Percentiles rank a stretch among this genome's conserved stretches.
Conservation (phyloP, 306 rosid species). For the Quercus alba region DNA sequence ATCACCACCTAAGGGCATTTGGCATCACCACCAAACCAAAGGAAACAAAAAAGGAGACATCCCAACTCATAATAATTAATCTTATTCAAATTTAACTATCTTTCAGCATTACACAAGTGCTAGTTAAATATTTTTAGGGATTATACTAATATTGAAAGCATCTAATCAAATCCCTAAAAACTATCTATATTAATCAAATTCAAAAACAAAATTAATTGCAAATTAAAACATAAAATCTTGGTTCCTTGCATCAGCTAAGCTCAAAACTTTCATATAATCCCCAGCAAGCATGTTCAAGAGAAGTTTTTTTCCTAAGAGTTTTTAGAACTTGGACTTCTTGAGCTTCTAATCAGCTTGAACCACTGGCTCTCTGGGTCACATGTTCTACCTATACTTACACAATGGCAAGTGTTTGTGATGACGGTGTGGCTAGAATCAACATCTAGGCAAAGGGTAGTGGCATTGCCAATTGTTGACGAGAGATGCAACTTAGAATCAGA, state of each 20-base stretch:
- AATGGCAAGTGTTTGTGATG: slow-evolving; percentile 69
- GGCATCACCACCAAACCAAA: too few species aligned
- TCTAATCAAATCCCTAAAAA: too few species aligned
- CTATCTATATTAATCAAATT: too few species aligned
- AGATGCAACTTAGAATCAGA: slow-evolving; percentile 80
- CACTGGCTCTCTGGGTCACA: slow-evolving; percentile 87
- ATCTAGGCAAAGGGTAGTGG: slow-evolving; percentile 62
- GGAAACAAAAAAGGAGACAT: too few species aligned
- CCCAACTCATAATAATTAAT: too few species aligned
- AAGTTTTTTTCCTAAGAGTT: background rate
- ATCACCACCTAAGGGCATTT: too few species aligned
- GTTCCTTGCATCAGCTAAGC: background rate
- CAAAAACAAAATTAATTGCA: too few species aligned
- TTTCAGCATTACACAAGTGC: too few species aligned
- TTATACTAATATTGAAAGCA: too few species aligned
- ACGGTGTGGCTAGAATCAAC: slow-evolving; percentile 49
- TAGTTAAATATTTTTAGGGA: too few species aligned
- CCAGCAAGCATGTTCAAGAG: background rate
- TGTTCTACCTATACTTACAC: slow-evolving; percentile 36
- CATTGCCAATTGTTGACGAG: slow-evolving; percentile 36
- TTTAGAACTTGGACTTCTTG: slow-evolving; percentile 22
- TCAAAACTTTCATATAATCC: background rate
- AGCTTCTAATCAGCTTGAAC: slow-evolving; percentile 71
- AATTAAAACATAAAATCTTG: too few species aligned
- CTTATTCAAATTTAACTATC: too few species aligned